A percentile compares a stretch with the other conserved stretches of the same genome.
Conservation (phyloP, 2,329 filamentous ascomycete genomes). For the Venturia oleaginea region DNA sequence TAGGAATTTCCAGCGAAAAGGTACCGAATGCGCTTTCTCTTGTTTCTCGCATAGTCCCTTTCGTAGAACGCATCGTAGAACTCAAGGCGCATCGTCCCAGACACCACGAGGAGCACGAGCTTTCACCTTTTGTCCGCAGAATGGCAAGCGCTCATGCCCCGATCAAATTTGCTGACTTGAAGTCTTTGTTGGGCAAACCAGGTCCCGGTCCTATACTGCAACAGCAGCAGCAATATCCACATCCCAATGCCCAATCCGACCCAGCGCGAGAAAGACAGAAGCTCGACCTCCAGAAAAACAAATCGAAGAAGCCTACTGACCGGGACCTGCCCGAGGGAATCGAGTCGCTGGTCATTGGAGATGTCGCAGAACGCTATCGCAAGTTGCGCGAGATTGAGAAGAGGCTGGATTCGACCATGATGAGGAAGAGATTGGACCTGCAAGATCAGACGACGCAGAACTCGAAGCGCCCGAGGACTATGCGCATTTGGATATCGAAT, state of each 20-base stretch:
- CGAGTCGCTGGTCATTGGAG: conserved; percentile 67
- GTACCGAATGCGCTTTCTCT: background rate
- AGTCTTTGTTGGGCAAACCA: conserved; percentile 33
- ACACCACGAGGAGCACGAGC: background rate
- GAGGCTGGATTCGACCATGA: conserved; percentile 82
- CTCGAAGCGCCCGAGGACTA: conserved; percentile 69
- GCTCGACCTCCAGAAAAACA: conserved; percentile 63
- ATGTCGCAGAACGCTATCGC: conserved; percentile 73
- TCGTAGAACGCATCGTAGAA: too few species aligned
- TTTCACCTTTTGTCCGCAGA: background rate
- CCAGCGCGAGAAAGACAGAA: conserved; percentile 41
- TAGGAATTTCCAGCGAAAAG: conserved; percentile 5
- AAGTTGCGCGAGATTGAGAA: conserved; percentile 80
- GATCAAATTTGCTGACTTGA: conserved; percentile 41
- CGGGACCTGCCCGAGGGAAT: conserved; percentile 89
- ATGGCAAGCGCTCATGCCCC: background rate
- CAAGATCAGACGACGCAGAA: conserved; percentile 70
- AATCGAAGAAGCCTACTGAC: conserved; percentile 85
- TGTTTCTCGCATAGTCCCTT: background rate
- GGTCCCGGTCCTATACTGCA: conserved; percentile 6
- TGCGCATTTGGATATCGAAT: conserved; percentile 92
- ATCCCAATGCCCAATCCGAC: conserved; percentile 35
- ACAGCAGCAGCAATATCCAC: background rate
- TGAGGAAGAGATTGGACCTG: conserved; percentile 86
- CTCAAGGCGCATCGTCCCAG: background rate